A percentile compares a stretch with the other conserved stretches of the same genome.
These are phyloP conservation scores for Brassica cretica DNA, from an alignment of 345 rosid species.

Conservation along the genomic window DNA sequence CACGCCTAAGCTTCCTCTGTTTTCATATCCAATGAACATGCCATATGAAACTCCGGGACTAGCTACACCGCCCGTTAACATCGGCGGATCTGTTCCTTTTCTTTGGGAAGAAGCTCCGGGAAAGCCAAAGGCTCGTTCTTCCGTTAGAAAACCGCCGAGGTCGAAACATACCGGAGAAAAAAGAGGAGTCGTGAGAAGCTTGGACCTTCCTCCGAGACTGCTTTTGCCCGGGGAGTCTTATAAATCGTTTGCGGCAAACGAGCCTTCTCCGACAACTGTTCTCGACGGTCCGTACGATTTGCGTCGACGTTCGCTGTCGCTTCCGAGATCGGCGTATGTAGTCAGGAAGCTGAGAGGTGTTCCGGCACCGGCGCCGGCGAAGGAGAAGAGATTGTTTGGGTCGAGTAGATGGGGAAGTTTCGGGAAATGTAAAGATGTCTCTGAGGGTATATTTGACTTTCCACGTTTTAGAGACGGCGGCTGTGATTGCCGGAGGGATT, in stretches of 20 bases:
- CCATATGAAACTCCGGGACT: constrained; percentile 43
- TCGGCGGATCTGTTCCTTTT: constrained; percentile 68
- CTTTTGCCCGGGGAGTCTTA: constrained; percentile 35
- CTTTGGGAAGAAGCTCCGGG: constrained; percentile 96
- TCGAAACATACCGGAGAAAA: constrained; percentile 30
- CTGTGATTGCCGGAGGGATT: not conserved
- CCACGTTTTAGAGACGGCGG: constrained; percentile 19
- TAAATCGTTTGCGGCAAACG: constrained; percentile 16
- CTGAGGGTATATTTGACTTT: constrained; percentile 39
- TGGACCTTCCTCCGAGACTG: constrained; percentile 77
- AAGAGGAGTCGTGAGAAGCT: constrained; percentile 36
- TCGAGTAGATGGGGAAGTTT: constrained; percentile 58
- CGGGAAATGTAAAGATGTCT: constrained; percentile 39
- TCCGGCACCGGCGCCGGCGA: constrained; percentile 35
- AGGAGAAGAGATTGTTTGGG: constrained; percentile 40
- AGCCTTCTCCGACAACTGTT: constrained; percentile 58
- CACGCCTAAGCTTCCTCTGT: constrained; percentile 59
- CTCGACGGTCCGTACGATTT: constrained; percentile 55
- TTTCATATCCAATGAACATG: constrained; percentile 48
- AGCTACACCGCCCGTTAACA: constrained; percentile 63
- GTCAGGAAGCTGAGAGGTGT: constrained; percentile 35
- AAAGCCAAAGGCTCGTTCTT: constrained; percentile 69
- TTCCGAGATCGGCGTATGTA: constrained; percentile 37
- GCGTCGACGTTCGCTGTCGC: constrained; percentile 43
- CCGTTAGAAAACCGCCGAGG: constrained; percentile 6